Percentiles rank a stretch among this genome's conserved stretches.
These are phyloP conservation scores for Trichoderma simmonsii DNA, from an alignment of 2,329 filamentous ascomycete genomes.

Conservation along the genomic window DNA sequence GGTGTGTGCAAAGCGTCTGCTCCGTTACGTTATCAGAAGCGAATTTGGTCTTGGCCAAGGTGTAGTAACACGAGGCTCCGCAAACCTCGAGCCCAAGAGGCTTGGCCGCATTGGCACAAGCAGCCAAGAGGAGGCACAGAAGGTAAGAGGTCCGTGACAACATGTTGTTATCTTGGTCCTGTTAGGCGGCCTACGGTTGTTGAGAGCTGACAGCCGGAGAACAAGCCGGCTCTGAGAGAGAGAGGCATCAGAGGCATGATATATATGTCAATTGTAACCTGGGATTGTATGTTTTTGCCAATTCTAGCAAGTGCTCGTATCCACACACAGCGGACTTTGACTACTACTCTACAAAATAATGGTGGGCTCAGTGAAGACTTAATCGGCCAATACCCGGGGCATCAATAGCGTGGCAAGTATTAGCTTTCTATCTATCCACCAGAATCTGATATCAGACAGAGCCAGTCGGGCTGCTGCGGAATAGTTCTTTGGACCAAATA, in stretches of 20 bases:
- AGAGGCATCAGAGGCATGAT: neutral
- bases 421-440: neutral
- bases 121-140: constrained; percentile 13
- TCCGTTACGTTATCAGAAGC: constrained; percentile 17
- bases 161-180: neutral
- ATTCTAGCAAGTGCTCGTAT: neutral
- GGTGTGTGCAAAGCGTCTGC: constrained; percentile 22
- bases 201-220: neutral
- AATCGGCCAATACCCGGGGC: neutral
- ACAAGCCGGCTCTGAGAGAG: neutral
- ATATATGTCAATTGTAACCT: neutral
- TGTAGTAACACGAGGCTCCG: constrained; percentile 23
- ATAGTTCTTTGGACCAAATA: neutral
- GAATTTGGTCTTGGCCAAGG: constrained; percentile 22
- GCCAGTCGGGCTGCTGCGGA: constrained; percentile 5
- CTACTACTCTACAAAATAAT: neutral
- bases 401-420: neutral
- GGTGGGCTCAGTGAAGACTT: neutral
- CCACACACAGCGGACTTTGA: neutral
- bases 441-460: neutral
- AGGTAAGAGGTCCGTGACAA: constrained; percentile 7
- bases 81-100: constrained; percentile 23
- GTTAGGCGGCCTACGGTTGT: neutral
- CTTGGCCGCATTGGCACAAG: constrained; percentile 20
- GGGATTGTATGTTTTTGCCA: neutral